Base-by-base conservation (phyloP, 108 stramenopile species). In the Cyclotella cryptica region DNA sequence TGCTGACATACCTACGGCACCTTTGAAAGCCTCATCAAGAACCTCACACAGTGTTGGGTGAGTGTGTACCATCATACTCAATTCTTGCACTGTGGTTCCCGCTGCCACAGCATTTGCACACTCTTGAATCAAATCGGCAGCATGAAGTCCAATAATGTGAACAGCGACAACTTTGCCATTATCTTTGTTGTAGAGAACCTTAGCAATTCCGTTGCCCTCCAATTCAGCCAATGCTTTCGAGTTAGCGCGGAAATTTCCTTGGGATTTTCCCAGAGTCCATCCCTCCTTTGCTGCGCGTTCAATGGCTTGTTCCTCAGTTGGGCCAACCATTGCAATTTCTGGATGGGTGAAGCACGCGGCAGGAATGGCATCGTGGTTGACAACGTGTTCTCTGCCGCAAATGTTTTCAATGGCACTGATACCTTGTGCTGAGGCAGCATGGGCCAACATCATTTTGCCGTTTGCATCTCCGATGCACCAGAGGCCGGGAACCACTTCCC, bases 381-480 rank as follows among this genome's bases (percentile, higher is more conserved):
- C 98, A 10, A 55, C 93, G 77, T 98, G 98, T 18, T 63, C 60
- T 19, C 97, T 85, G 42, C 96, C 98, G 58, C 67, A 82, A 84
- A 99, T 98, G 85, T 99, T 98, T 82, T 99, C 98, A 71, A 99
- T 92, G 18, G 98, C 98, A 63, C 86, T 87, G 66, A 98, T 97
- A 9, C 97, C 98, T 84, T 99, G 98, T 4, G 98, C 97, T 10
- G 95, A 96, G 13, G 98, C 98, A 8, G 98, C 98, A 75, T 99
- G 98, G 26, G 98, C 98, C 53, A 99, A 85, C 98, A 99, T 99
- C 95, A 98, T 96, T 84, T 97, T 98, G 11, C 98, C 98, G 86
- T 99, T 99, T 67, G 98, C 98, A 84, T 99, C 98, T n/a, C 98
- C 98, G 81, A 99, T 99, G 88, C 98, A 98, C 80, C 93, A 99